phyloP scores from a whole-genome alignment of 345 rosid species.

The Eucalyptus sp. region DNA sequence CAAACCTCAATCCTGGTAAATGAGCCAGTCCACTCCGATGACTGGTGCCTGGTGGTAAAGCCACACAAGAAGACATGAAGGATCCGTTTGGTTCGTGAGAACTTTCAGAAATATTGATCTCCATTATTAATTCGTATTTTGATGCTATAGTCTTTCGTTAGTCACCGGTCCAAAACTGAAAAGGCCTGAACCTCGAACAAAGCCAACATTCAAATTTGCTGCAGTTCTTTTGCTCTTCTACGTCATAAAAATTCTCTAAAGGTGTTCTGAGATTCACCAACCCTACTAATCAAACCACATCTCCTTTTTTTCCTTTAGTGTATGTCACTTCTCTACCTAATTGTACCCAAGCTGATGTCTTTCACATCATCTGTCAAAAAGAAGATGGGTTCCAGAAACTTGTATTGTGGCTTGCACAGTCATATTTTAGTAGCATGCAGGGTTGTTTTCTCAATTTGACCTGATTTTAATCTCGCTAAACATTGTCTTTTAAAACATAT shows the following conservation, averaged over 20 bases:
- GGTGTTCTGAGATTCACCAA: neutral
- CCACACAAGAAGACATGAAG: neutral
- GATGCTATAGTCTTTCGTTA: neutral
- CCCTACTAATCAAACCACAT: neutral
- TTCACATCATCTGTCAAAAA: neutral
- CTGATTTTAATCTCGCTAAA: neutral
- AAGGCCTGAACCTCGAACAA: neutral
- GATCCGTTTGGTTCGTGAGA: rapidly evolving
- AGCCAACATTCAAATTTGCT: neutral
- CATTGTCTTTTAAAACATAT: neutral
- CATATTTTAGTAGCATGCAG: neutral
- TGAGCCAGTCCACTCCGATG: neutral
- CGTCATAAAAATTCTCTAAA: neutral
- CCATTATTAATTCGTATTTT: neutral
- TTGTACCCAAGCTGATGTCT: neutral
- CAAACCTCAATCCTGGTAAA: neutral
- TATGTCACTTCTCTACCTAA: neutral
- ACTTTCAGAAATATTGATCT: neutral
- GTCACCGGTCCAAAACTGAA: neutral
- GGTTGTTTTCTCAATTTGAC: neutral
- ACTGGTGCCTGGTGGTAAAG: neutral
- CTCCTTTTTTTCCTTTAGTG: neutral
- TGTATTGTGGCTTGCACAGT: neutral
- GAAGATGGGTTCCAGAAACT: neutral
- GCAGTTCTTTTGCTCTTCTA: neutral